phyloP scores from a whole-genome alignment of 2,329 filamentous ascomycete genomes.

The Penicillium sp. region DNA sequence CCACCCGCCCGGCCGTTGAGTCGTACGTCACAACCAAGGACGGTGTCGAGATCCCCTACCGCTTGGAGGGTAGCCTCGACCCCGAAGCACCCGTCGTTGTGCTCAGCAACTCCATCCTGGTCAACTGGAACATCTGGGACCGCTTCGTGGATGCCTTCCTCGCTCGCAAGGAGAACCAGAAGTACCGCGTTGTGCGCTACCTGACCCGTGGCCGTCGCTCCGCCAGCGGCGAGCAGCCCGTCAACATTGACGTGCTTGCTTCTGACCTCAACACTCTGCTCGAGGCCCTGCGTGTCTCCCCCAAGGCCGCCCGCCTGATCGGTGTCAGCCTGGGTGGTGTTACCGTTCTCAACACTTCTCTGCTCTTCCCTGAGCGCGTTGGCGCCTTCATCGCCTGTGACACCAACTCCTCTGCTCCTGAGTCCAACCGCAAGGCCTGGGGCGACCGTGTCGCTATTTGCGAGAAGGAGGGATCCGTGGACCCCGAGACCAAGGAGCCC shows the following conservation, averaged over 20 bases:
- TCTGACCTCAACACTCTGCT: slow-evolving; percentile 68
- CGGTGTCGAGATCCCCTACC: slow-evolving; percentile 69
- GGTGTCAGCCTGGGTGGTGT: slow-evolving; percentile 82
- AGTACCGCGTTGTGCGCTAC: slow-evolving; percentile 74
- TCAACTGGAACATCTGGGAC: slow-evolving; percentile 80
- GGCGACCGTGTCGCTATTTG: slow-evolving; percentile 71
- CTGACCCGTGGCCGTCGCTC: slow-evolving; percentile 69
- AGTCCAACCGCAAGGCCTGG: slow-evolving; percentile 77
- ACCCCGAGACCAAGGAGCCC: slow-evolving; percentile 43
- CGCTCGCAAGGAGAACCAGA: slow-evolving; percentile 54
- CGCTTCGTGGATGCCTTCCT: slow-evolving; percentile 65
- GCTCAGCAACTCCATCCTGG: slow-evolving; percentile 78
- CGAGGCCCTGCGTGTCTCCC: slow-evolving; percentile 64
- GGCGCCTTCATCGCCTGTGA: slow-evolving; percentile 70
- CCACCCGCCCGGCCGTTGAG: slow-evolving; percentile 56
- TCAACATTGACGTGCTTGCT: slow-evolving; percentile 66
- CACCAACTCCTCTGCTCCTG: slow-evolving; percentile 71
- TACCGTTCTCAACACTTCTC: slow-evolving; percentile 71
- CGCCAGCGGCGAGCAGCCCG: slow-evolving; percentile 42
- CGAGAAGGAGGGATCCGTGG: slow-evolving; percentile 52
- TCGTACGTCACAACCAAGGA: slow-evolving; percentile 71
- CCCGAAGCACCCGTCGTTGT: slow-evolving; percentile 70
- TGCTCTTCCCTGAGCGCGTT: slow-evolving; percentile 63
- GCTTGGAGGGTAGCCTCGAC: slow-evolving; percentile 70
- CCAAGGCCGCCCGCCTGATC: slow-evolving; percentile 65